Conservation (phyloP, 257 asterid genomes). For the Fraxinus pennsylvanica region DNA sequence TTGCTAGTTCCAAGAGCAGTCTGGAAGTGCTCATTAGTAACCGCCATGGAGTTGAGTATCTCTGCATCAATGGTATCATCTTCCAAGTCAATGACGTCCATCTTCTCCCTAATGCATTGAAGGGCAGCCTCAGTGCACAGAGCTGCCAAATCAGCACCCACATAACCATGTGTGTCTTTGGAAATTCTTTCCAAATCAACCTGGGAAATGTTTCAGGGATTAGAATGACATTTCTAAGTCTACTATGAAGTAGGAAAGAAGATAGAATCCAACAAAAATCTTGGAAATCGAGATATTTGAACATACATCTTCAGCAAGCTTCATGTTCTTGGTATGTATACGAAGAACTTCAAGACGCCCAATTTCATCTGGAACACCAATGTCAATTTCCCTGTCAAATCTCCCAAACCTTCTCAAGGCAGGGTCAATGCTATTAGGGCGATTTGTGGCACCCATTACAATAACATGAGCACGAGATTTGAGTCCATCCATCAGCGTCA, state of each 20-base stretch:
- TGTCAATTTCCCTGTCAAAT: slow-evolving; percentile 60
- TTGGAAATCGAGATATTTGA: not conserved
- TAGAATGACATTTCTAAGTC: slow-evolving; percentile 14
- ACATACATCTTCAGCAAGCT: slow-evolving; percentile 61
- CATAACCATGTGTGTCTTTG: slow-evolving; percentile 66
- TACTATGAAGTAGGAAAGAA: not conserved
- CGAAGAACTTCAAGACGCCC: slow-evolving; percentile 69
- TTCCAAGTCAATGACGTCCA: slow-evolving; percentile 72
- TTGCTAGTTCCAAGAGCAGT: slow-evolving; percentile 72
- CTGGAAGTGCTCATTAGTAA: slow-evolving; percentile 59
- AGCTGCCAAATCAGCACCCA: slow-evolving; percentile 77
- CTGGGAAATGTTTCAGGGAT: slow-evolving; percentile 31
- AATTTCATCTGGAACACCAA: slow-evolving; percentile 59
- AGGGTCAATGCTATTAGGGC: slow-evolving; percentile 62
- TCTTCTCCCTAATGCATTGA: slow-evolving; percentile 74
- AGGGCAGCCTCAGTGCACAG: slow-evolving; percentile 71
- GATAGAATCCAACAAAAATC: not conserved
- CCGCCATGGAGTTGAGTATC: slow-evolving; percentile 70
- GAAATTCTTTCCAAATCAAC: slow-evolving; percentile 67
- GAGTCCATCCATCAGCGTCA: slow-evolving; percentile 64
- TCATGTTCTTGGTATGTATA: slow-evolving; percentile 67
- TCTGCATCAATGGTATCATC: slow-evolving; percentile 74
- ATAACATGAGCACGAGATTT: slow-evolving; percentile 60
- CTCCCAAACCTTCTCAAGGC: slow-evolving; percentile 64
- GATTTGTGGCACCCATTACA: slow-evolving; percentile 60